phyloP scores from a whole-genome alignment of 768 basidiomycete genomes.

The Lactarius indigo region DNA sequence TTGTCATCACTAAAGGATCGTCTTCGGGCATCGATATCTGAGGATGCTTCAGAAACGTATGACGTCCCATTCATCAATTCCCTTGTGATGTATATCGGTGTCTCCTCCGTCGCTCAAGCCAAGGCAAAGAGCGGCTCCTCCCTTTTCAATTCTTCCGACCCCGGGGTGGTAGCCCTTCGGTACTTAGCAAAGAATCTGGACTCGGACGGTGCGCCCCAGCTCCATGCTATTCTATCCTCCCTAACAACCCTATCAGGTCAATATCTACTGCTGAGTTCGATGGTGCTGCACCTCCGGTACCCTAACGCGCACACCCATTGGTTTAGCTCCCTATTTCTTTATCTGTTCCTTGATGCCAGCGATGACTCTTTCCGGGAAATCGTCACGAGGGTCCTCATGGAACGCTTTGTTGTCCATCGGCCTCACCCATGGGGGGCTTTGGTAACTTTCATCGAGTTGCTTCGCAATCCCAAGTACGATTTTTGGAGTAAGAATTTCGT shows the following conservation, averaged over 20 bases:
- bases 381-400: slow-evolving; percentile 85
- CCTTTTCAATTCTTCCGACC: slow-evolving; percentile 76
- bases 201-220: slow-evolving; percentile 68
- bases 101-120: slow-evolving; percentile 84
- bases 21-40: slow-evolving; percentile 48
- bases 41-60: slow-evolving; percentile 61
- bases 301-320: slow-evolving; percentile 98
- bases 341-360: slow-evolving; percentile 79
- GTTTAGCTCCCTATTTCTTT: slow-evolving; percentile 89
- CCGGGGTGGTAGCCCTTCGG: slow-evolving; percentile 80
- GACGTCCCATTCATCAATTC: slow-evolving; percentile 90
- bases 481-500: slow-evolving; percentile 90
- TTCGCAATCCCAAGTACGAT: slow-evolving; percentile 85
- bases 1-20: slow-evolving; percentile 76
- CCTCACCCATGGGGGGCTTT: slow-evolving; percentile 97
- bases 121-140: slow-evolving; percentile 81
- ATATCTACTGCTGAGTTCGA: slow-evolving; percentile 90
- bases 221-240: not conserved
- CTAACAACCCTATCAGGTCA: slow-evolving; percentile 56
- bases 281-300: slow-evolving; percentile 93
- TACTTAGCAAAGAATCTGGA: slow-evolving; percentile 83
- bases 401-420: slow-evolving; percentile 89
- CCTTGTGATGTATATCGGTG: slow-evolving; percentile 94
- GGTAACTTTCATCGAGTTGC: slow-evolving; percentile 89
- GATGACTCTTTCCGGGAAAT: slow-evolving; percentile 77